These are phyloP conservation scores for Porphyrellus cyaneotinctus DNA, from an alignment of 768 basidiomycete species.

Conservation along the genomic window DNA sequence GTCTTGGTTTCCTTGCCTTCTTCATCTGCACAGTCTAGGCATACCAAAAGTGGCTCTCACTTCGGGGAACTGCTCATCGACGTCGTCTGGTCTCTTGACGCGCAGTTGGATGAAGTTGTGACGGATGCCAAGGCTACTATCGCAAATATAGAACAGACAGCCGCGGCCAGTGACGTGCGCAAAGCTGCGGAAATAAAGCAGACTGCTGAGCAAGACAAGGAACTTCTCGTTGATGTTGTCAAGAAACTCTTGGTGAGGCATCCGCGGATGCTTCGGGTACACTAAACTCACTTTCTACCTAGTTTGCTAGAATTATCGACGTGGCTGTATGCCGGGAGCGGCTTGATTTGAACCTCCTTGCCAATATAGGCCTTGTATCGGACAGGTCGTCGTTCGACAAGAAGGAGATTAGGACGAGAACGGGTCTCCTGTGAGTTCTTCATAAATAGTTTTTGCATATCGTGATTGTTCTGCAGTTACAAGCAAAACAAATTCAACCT, in stretches of 20 bases:
- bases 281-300: slow-evolving; percentile 2
- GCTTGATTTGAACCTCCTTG: slow-evolving; percentile 62
- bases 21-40: slow-evolving; percentile 41
- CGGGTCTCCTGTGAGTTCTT: slow-evolving; percentile 69
- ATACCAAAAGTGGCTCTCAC: slow-evolving; percentile 38
- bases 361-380: slow-evolving; percentile 61
- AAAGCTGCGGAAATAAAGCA: slow-evolving; percentile 45
- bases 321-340: slow-evolving; percentile 67
- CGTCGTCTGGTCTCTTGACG: slow-evolving; percentile 77
- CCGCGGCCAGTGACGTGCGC: slow-evolving; percentile 21
- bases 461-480: slow-evolving; percentile 53
- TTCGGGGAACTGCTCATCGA: slow-evolving; percentile 76
- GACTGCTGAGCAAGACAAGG: slow-evolving; percentile 60
- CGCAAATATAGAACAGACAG: slow-evolving; percentile 27
- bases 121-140: slow-evolving; percentile 48
- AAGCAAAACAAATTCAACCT: slow-evolving; percentile 99
- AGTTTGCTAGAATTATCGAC: slow-evolving; percentile 59
- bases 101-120: slow-evolving; percentile 67
- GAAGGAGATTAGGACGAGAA: slow-evolving; percentile 78
- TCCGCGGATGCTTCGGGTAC: not conserved
- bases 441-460: not conserved
- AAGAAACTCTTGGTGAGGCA: slow-evolving; percentile 55
- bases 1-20: slow-evolving; percentile 62
- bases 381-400: slow-evolving; percentile 66
- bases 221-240: slow-evolving; percentile 52